These are phyloP conservation scores for Alloascoidea hylecoeti DNA, from an alignment of 805 yeast genomes.

Conservation along the genomic window DNA sequence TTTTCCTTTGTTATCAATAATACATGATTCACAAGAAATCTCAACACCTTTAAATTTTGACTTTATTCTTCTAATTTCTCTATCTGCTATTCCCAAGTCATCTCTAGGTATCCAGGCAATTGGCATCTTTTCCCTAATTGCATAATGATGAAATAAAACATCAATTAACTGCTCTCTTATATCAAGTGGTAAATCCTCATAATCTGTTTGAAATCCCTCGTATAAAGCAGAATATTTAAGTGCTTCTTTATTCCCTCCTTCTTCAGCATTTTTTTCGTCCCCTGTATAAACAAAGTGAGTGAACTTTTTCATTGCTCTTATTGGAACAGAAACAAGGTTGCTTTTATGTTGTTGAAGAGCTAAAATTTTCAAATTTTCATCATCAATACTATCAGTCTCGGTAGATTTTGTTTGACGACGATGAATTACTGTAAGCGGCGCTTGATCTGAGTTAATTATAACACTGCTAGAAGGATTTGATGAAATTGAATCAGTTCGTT, in stretches of 20 bases:
- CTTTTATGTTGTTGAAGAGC: too few relatives aligned
- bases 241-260: constrained; percentile 1
- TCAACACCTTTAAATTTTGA: not conserved
- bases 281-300: constrained; percentile 8
- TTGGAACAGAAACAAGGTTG: too few relatives aligned
- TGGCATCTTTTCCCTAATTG: constrained; percentile 14
- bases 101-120: constrained; percentile 31
- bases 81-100: constrained; percentile 18
- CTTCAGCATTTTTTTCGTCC: constrained; percentile 6
- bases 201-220: constrained; percentile 14
- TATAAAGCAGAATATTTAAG: constrained; percentile 1
- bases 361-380: too few relatives aligned
- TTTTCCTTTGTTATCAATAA: not conserved
- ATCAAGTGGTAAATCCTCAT: constrained; percentile 10
- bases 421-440: not conserved
- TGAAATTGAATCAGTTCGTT: not conserved
- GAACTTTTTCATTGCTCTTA: constrained; percentile 4
- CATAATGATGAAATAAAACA: constrained; percentile 18
- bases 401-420: not conserved
- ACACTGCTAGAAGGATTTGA: not conserved
- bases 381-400: too few relatives aligned
- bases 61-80: constrained; percentile 8
- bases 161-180: constrained; percentile 12
- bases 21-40: not conserved
- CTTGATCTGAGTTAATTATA: not conserved